Percentiles rank a stretch among this genome's conserved stretches.
These are phyloP conservation scores for Cyclotella cryptica DNA, from an alignment of 108 stramenopile genomes.

Conservation along the genomic window DNA sequence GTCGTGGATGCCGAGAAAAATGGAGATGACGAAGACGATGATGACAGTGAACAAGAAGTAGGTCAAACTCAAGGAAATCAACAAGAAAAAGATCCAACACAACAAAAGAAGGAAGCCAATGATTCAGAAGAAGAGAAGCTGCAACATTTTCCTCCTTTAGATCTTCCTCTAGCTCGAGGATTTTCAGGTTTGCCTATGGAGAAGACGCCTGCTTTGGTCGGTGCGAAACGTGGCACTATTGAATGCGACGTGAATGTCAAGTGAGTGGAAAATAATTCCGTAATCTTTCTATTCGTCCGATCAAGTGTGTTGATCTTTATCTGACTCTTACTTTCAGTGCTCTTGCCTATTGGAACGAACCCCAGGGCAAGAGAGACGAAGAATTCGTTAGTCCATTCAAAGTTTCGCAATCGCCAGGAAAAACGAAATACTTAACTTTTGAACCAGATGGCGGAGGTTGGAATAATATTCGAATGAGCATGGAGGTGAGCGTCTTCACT, in stretches of 20 bases:
- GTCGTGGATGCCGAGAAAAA: not conserved
- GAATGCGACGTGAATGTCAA: conserved; percentile 60
- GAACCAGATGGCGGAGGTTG: conserved; percentile 76
- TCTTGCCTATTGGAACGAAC: conserved; percentile 86
- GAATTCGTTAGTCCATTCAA: conserved; percentile 72
- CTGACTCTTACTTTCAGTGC: conserved; percentile 40
- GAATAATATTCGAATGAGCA: conserved; percentile 86
- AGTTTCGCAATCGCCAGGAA: conserved; percentile 27
- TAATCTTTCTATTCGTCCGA: not conserved
- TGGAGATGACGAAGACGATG: conserved; percentile 1
- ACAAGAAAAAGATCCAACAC: conserved; percentile 3
- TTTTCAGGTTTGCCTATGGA: conserved; percentile 77
- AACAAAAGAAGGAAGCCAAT: not conserved
- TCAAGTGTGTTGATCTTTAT: not conserved
- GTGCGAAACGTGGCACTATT: conserved; percentile 73
- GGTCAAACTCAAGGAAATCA: not conserved
- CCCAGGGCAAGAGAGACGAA: conserved; percentile 69
- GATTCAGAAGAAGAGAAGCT: not conserved
- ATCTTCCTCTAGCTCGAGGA: conserved; percentile 66
- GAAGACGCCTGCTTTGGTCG: conserved; percentile 76
- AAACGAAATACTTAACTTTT: conserved; percentile 70
- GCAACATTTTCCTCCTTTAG: conserved; percentile 7
- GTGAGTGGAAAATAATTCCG: conserved; percentile 9
- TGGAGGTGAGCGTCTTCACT: conserved; percentile 51
- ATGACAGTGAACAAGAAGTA: not conserved